A percentile compares a stretch with the other conserved stretches of the same genome.
These are phyloP conservation scores for Cytospora chrysosperma DNA, from an alignment of 2,329 filamentous ascomycete genomes.

Conservation along the genomic window DNA sequence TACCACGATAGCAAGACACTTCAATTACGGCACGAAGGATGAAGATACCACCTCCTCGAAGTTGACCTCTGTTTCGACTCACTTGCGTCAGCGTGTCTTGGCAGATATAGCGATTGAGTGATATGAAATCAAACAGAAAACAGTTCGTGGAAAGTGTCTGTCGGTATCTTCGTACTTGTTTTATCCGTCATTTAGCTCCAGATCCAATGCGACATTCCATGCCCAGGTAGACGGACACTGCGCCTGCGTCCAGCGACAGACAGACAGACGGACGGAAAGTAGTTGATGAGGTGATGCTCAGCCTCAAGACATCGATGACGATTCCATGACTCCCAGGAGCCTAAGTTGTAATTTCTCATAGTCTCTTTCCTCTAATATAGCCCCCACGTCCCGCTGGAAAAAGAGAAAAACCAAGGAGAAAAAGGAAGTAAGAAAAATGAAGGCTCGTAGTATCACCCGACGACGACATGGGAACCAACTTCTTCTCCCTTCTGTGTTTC, in stretches of 20 bases:
- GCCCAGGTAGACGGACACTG: neutral
- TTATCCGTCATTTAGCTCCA: neutral
- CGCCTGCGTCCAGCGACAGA: no score
- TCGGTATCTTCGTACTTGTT: neutral
- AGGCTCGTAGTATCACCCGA: no score
- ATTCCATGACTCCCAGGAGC: neutral
- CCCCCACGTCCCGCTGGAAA: no score
- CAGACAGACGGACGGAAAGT: neutral
- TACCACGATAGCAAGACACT: no score
- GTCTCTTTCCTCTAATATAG: no score
- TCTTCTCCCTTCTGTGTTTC: neutral
- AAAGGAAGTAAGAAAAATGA: no score
- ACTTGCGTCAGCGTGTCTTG: neutral
- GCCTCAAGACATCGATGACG: neutral
- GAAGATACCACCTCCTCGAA: neutral
- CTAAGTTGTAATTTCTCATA: no score
- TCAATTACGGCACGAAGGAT: no score
- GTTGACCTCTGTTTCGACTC: neutral
- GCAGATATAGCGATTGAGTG: neutral
- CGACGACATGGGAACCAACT: neutral
- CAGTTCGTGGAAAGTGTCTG: neutral
- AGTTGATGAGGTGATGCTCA: neutral
- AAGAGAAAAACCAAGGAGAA: no score
- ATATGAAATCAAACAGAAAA: neutral
- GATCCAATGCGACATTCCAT: no score